Evolutionary conservation across 2,329 filamentous ascomycete species (phyloP), one percentile per base, ranked within the genome.

Genomic region (Phaeosphaeria sp.): DNA sequence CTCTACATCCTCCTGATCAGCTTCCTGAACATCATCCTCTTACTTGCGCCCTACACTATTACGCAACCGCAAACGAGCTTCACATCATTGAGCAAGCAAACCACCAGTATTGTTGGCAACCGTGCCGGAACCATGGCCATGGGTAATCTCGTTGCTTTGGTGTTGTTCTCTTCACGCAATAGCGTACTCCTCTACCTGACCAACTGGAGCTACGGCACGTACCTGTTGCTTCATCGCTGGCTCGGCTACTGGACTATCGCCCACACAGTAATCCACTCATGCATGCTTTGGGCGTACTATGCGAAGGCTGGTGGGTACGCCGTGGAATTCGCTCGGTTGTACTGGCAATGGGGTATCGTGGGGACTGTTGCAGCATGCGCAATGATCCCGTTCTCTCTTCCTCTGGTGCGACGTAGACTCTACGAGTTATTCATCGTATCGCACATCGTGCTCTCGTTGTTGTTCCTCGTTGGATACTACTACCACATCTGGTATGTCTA

Each of bases 181-280:
- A 84, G 81, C 52, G 21, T 84, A 2, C 74, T 84, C 0, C 74
- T 84, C 0, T 81, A 77, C 71, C 42, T 83, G 1, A 84, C 83
- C 2, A 77, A 81, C 61, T 85, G 82, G 82, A 79, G 74, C 0
- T 79, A 83, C 57, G 77, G 77, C 0, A 85, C 83, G 0, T 84
- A 76, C 51, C 57, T 84, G 2, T 65, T 84, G 0, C 71, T 84
- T 0, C 83, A 86, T 49, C 30, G 60, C 8, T 66, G 63, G 63
- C 40, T 66, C 30, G 63, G 82, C 0, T 69, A 77, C 21, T 72
- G 85, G 7, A 78, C 74, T 24, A 77, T 78, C 1, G 45, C 84
- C 0, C 77, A 86, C 47, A 80, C 78, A 0, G 66, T 79, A 8
- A 46, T 85, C 0, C 84, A 86, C 68, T 79, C 78, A 0, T 68